Percentiles rank a stretch among this genome's conserved stretches.
Conservation (phyloP, 768 basidiomycete genomes). For the Termitomyces titanicus region DNA sequence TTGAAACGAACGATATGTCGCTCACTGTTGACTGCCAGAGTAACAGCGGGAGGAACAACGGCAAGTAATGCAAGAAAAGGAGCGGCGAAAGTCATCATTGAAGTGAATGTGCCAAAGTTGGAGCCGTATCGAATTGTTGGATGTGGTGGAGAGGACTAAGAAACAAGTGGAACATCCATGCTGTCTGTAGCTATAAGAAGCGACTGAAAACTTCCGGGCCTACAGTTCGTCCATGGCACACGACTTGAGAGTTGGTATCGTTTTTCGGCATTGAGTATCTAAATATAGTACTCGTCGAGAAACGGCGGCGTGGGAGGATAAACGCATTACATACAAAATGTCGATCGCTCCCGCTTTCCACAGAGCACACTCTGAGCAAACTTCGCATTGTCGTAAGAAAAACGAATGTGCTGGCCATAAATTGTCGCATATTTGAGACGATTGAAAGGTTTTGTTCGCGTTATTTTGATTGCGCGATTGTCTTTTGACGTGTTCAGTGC, state of each 20-base stretch:
- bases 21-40: constrained; percentile 23
- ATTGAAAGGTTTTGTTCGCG: too few relatives aligned
- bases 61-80: constrained; percentile 16
- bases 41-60: constrained; percentile 15
- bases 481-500: too few relatives aligned
- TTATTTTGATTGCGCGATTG: too few relatives aligned
- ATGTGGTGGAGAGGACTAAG: not conserved
- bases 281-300: not conserved
- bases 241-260: not conserved
- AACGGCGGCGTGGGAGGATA: not conserved
- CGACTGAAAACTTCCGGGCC: not conserved
- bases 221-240: not conserved
- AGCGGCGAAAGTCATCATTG: constrained; percentile 9
- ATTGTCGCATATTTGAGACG: too few relatives aligned
- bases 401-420: too few relatives aligned
- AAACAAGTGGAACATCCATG: not conserved
- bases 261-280: not conserved
- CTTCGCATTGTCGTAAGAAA: too few relatives aligned
- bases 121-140: not conserved
- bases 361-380: too few relatives aligned
- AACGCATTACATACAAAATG: too few relatives aligned
- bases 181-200: not conserved
- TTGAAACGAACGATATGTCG: constrained; percentile 33
- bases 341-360: too few relatives aligned
- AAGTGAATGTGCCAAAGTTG: not conserved